Evolutionary conservation across 768 basidiomycete species (phyloP).

Genomic region (Coprinellus micaceus): DNA sequence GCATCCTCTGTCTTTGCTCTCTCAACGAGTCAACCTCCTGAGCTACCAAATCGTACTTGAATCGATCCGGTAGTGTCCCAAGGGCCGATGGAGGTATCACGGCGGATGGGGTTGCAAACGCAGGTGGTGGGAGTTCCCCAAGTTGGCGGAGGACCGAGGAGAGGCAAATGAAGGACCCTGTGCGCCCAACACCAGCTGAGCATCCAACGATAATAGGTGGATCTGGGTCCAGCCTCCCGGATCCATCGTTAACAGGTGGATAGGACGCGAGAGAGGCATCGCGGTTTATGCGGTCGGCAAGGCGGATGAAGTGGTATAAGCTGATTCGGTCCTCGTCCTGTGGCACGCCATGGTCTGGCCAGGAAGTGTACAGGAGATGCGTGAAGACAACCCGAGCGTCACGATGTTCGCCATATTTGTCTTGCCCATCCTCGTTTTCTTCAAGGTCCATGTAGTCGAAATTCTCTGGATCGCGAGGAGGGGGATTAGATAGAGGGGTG

Average conservation of each 20-base stretch:
- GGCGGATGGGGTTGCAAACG: slow-evolving; percentile 25
- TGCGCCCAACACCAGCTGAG: slow-evolving; percentile 85
- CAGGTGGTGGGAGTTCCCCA: slow-evolving; percentile 41
- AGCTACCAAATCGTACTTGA: slow-evolving; percentile 55
- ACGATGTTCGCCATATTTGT: slow-evolving; percentile 18
- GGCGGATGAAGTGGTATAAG: slow-evolving; percentile 56
- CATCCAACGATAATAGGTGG: slow-evolving; percentile 83
- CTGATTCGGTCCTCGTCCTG: slow-evolving; percentile 52
- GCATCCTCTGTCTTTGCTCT: slow-evolving; percentile 83
- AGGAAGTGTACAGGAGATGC: slow-evolving; percentile 70
- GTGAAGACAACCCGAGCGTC: slow-evolving; percentile 49
- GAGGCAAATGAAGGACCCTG: slow-evolving; percentile 81
- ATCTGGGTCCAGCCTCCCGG: slow-evolving; percentile 42
- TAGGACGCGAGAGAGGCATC: slow-evolving; percentile 30
- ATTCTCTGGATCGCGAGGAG: not conserved
- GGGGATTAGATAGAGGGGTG: slow-evolving; percentile 28
- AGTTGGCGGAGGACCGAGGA: slow-evolving; percentile 71
- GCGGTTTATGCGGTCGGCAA: slow-evolving; percentile 64
- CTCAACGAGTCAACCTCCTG: slow-evolving; percentile 74
- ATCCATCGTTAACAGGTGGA: slow-evolving; percentile 17
- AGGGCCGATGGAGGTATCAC: slow-evolving; percentile 49
- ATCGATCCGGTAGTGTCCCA: slow-evolving; percentile 48
- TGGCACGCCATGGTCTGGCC: slow-evolving; percentile 89
- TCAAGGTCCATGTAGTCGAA: slow-evolving; percentile 10
- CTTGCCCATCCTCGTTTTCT: slow-evolving; percentile 11